Percentiles rank a stretch among this genome's conserved stretches.
phyloP scores from a whole-genome alignment of 306 rosid genomes.

The Dryas octopetala region DNA sequence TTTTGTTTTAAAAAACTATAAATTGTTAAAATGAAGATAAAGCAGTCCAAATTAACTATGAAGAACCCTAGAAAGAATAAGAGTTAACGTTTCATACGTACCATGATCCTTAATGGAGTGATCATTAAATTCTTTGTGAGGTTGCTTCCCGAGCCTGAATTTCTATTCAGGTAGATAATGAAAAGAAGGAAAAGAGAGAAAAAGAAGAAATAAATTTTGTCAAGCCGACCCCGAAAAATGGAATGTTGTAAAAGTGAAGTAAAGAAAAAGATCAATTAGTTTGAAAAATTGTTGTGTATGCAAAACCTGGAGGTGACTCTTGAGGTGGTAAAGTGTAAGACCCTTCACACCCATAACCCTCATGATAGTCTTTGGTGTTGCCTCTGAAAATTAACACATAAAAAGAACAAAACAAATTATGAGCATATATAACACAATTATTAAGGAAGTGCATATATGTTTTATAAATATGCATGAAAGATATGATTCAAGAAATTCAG shows the following conservation, averaged over 20 bases:
- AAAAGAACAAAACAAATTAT: not conserved
- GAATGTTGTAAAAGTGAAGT: conserved; percentile 4
- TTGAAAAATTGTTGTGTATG: conserved; percentile 26
- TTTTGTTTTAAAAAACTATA: too few species aligned
- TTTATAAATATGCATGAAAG: not conserved
- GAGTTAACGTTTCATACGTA: conserved; percentile 67
- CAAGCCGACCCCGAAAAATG: conserved; percentile 13
- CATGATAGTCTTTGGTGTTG: conserved; percentile 98
- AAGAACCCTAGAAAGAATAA: conserved; percentile 61
- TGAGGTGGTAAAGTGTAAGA: conserved; percentile 98
- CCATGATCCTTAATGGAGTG: conserved; percentile 88
- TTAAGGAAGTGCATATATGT: not conserved
- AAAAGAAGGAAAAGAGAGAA: conserved; percentile 17
- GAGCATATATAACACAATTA: not conserved
- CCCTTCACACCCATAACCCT: conserved; percentile 99
- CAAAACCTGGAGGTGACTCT: conserved; percentile 98
- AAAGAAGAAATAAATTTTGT: conserved; percentile 4
- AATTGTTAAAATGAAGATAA: not conserved
- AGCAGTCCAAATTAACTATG: not conserved
- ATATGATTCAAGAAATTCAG: too few species aligned
- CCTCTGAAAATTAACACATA: conserved; percentile 51
- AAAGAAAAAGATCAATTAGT: conserved; percentile 29
- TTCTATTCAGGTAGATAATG: conserved; percentile 48
- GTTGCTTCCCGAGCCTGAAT: conserved; percentile 98
- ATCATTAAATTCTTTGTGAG: conserved; percentile 98